Evolutionary conservation across 2,329 filamentous ascomycete genomes (phyloP).

Genomic region (Trichocomaceae sp.): DNA sequence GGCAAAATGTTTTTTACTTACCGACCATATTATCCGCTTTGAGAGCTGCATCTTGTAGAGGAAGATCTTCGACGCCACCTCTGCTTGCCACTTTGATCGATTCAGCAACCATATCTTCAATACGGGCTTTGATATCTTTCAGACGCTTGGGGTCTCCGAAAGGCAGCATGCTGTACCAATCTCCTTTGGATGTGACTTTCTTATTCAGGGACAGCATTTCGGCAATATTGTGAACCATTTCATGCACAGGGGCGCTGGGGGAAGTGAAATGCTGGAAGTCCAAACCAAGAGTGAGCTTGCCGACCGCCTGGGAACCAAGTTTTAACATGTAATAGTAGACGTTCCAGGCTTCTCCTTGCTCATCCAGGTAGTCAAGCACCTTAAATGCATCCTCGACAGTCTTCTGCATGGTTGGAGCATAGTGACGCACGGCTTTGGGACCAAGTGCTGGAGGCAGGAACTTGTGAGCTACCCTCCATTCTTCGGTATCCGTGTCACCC

Average conservation of each 20-base stretch:
- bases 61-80: constrained; percentile 24
- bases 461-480: constrained; percentile 48
- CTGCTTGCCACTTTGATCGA: not conserved
- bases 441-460: constrained; percentile 55
- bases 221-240: constrained; percentile 48
- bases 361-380: constrained; percentile 45
- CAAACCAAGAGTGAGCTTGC: constrained; percentile 40
- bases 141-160: constrained; percentile 44
- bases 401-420: constrained; percentile 53
- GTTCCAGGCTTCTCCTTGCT: constrained; percentile 40
- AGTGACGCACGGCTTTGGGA: constrained; percentile 56
- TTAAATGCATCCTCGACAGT: constrained; percentile 47
- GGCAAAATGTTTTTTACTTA: constrained; percentile 30
- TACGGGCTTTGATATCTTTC: not conserved
- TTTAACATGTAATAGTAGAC: constrained; percentile 48
- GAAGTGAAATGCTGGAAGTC: constrained; percentile 42
- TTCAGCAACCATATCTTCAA: not conserved
- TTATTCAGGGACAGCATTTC: constrained; percentile 52
- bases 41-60: constrained; percentile 42
- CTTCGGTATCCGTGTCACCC: constrained; percentile 27
- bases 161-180: constrained; percentile 52
- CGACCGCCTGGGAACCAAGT: constrained; percentile 39
- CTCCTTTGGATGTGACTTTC: constrained; percentile 48
- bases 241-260: constrained; percentile 44
- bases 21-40: constrained; percentile 29